Conservation (phyloP, 2,329 filamentous ascomycete genomes). For the Alternaria gaisen region DNA sequence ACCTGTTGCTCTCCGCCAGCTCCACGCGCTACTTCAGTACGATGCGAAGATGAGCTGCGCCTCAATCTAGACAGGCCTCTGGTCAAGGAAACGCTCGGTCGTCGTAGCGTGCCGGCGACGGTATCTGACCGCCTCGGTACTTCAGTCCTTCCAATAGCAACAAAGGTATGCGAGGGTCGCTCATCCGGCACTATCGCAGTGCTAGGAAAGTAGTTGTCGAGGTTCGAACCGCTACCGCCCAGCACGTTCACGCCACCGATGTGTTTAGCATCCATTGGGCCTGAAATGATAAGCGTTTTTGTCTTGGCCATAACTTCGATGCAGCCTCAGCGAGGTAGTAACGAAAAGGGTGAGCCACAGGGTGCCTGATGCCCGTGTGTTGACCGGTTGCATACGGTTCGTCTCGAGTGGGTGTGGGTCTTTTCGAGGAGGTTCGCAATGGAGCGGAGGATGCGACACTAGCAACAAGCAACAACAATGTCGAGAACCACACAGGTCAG, state of each 20-base stretch:
- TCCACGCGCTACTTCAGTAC: constrained; percentile 20
- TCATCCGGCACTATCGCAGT: constrained; percentile 35
- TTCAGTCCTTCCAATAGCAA: constrained; percentile 33
- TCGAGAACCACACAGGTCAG: not conserved
- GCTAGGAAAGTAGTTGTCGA: constrained; percentile 30
- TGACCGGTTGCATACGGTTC: constrained; percentile 23
- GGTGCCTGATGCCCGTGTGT: constrained; percentile 18
- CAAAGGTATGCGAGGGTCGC: constrained; percentile 38
- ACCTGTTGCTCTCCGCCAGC: constrained; percentile 8
- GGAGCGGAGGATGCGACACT: constrained; percentile 15
- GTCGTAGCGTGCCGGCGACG: constrained; percentile 32
- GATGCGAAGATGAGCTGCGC: constrained; percentile 27
- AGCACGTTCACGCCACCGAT: constrained; percentile 43
- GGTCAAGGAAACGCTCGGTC: constrained; percentile 39
- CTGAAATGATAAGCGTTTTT: constrained; percentile 40
- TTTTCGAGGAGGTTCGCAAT: constrained; percentile 1
- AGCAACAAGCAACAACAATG: not conserved
- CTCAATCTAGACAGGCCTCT: constrained; percentile 37
- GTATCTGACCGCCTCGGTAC: constrained; percentile 40
- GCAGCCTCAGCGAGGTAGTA: constrained; percentile 9
- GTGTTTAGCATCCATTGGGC: constrained; percentile 46
- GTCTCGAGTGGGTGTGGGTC: constrained; percentile 34
- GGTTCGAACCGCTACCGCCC: constrained; percentile 27
- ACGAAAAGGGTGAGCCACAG: constrained; percentile 11
- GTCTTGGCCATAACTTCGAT: constrained; percentile 29